Base-by-base conservation (phyloP, 192 early-diverging fungal genomes). In the Coemansia sp. region DNA sequence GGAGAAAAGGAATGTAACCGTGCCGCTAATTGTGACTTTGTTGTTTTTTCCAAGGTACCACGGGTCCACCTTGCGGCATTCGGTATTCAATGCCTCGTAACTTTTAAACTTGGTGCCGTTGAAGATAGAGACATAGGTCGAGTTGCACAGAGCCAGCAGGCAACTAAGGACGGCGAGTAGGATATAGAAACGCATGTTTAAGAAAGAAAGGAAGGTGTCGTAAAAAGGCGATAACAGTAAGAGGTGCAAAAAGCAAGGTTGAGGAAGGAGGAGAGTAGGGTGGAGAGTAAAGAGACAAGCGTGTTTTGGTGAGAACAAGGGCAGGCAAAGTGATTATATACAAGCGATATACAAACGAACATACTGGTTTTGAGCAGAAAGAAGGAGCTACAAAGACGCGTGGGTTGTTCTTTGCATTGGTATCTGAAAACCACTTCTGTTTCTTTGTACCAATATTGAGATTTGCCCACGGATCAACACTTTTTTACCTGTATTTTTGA, bases 61-160 rank as follows among this genome's bases (percentile, higher is more conserved):
- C 19, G 59, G 59, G 17, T 39, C 35, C 11, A 39, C 19, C 59
- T 38, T 19, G 35, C 40, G 37, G 59, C 59, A 61, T 2, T 17
- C 5, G 4, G 59, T 61, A 23, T 61, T 38, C 21, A 39, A 7
- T 39, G 38, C 21, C 6, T 61, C 37, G 11, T 39, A 61, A 9
- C 3, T 10, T 11, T 40, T 21, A 7, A 38, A 11, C 3, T 2
- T 0, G 8, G 38, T 40, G 14, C 2, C 38, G 16, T 61, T 61
- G 19, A 2, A 0, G 19, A 61, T 26, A 21, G 3, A 19, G 19
- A 61, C 6, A 10, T 13, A 61, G 6, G 59, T 61, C 38, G 59
- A n/a, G 19, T 14, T 61, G 38, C 59, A 61, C 38, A 61, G 59
- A 9, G 59, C 59, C 6, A 61, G 59, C 35, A 61, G 59, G 59